Percentiles rank a stretch among this genome's conserved stretches.
phyloP scores from a whole-genome alignment of 106 monocot species.

The Dendrobium nobile region DNA sequence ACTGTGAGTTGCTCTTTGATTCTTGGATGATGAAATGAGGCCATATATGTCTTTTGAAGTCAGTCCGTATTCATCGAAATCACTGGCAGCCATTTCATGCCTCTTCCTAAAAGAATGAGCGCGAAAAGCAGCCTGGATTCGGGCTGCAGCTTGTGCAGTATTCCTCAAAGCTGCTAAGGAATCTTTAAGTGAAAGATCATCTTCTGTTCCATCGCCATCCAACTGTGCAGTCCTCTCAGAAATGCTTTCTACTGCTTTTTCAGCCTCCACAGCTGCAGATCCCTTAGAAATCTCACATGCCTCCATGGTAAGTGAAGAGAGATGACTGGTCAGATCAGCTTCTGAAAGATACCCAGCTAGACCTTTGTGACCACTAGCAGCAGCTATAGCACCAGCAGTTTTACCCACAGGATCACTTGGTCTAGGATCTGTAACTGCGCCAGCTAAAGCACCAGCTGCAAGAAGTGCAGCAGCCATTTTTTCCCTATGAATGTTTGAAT shows the following conservation, averaged over 20 bases:
- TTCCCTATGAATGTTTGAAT: slow-evolving; percentile 36
- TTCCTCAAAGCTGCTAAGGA: slow-evolving; percentile 61
- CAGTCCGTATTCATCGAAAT: slow-evolving; percentile 21
- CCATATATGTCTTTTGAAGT: slow-evolving; percentile 29
- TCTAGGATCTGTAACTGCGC: slow-evolving; percentile 60
- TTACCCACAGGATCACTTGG: slow-evolving; percentile 56
- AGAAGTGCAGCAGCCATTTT: slow-evolving; percentile 69
- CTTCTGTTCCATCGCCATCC: slow-evolving; percentile 30
- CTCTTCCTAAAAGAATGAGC: slow-evolving; percentile 63
- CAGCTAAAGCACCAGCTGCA: slow-evolving; percentile 66
- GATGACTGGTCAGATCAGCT: slow-evolving; percentile 48
- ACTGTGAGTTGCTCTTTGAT: slow-evolving; percentile 6
- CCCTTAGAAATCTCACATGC: slow-evolving; percentile 37
- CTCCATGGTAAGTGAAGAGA: slow-evolving; percentile 35
- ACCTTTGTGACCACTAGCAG: slow-evolving; percentile 51
- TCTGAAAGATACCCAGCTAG: slow-evolving; percentile 87
- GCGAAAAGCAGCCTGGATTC: slow-evolving; percentile 74
- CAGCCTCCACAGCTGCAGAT: slow-evolving; percentile 25
- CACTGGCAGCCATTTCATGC: slow-evolving; percentile 13
- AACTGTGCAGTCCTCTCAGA: slow-evolving; percentile 28
- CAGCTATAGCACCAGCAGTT: slow-evolving; percentile 56
- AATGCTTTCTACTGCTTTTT: slow-evolving; percentile 46
- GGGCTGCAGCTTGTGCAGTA: slow-evolving; percentile 71
- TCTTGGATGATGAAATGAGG: slow-evolving; percentile 21
- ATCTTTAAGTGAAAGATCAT: slow-evolving; percentile 61